Conservation (phyloP, 495 filamentous ascomycete genomes). For the Pseudevernia furfuracea region DNA sequence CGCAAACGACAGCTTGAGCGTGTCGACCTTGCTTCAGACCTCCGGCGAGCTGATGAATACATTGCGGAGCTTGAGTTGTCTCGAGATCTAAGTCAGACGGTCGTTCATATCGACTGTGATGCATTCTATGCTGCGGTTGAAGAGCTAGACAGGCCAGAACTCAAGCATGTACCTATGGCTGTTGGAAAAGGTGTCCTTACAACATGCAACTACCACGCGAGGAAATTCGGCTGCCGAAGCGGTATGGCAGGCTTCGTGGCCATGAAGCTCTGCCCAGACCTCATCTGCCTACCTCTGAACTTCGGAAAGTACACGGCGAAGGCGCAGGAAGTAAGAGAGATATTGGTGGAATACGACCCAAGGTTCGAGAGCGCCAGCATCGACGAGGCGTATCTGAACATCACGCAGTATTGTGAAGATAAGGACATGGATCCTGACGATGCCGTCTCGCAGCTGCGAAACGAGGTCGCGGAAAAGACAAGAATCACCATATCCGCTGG, state of each 20-base stretch:
- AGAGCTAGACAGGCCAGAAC: slow-evolving; percentile 81
- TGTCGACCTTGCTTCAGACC: slow-evolving; percentile 63
- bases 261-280: slow-evolving; percentile 82
- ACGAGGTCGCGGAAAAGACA: slow-evolving; percentile 66
- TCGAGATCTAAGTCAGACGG: slow-evolving; percentile 73
- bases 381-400: slow-evolving; percentile 95
- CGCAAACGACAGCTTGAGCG: slow-evolving; percentile 71
- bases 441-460: slow-evolving; percentile 65
- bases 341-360: slow-evolving; percentile 79
- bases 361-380: slow-evolving; percentile 88
- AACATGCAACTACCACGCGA: slow-evolving; percentile 89
- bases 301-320: slow-evolving; percentile 90
- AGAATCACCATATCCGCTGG: slow-evolving; percentile 89
- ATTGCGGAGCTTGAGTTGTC: slow-evolving; percentile 68
- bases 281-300: slow-evolving; percentile 75
- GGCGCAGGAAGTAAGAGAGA: slow-evolving; percentile 74
- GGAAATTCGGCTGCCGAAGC: slow-evolving; percentile 81
- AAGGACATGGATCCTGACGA: slow-evolving; percentile 63
- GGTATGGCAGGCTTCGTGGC: slow-evolving; percentile 97
- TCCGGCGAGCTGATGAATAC: slow-evolving; percentile 71
- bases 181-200: slow-evolving; percentile 89
- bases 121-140: slow-evolving; percentile 97
- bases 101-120: slow-evolving; percentile 95
- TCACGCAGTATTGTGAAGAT: slow-evolving; percentile 74
- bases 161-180: slow-evolving; percentile 84